phyloP scores from a whole-genome alignment of 2,329 filamentous ascomycete genomes.

The Botrytis aclada region DNA sequence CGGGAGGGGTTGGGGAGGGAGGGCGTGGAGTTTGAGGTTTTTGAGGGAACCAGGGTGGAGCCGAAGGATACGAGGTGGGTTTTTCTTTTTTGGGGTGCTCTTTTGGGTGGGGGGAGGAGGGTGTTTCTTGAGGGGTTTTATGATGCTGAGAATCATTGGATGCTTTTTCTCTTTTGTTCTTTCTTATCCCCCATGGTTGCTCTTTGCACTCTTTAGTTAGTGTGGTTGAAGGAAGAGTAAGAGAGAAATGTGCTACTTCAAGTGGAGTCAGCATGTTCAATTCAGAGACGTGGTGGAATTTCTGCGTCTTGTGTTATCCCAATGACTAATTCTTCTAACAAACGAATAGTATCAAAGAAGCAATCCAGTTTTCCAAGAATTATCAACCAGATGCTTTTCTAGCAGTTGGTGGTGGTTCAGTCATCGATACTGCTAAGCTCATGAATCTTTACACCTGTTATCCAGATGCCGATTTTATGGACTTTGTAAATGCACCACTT shows the following conservation, averaged over 20 bases:
- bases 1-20: slow-evolving; percentile 75
- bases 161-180: no score
- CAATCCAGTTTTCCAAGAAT: slow-evolving; percentile 80
- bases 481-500: slow-evolving; percentile 95
- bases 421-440: slow-evolving; percentile 96
- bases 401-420: slow-evolving; percentile 87
- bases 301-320: rapidly evolving
- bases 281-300: neutral
- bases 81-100: slow-evolving; percentile 42
- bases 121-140: neutral
- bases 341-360: slow-evolving; percentile 69
- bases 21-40: slow-evolving; percentile 78
- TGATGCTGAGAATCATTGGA: neutral
- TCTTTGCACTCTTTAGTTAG: neutral
- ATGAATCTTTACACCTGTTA: slow-evolving; percentile 96
- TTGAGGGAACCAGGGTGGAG: slow-evolving; percentile 76
- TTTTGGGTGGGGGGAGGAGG: neutral
- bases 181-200: neutral
- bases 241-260: neutral
- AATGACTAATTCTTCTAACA: neutral
- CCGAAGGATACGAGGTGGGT: slow-evolving; percentile 85
- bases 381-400: slow-evolving; percentile 85
- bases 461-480: slow-evolving; percentile 88
- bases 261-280: neutral
- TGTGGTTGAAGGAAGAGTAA: neutral